Evolutionary conservation across 1,284 basidiomycete genomes (phyloP).

Genomic region (Chalciporus sp.): DNA sequence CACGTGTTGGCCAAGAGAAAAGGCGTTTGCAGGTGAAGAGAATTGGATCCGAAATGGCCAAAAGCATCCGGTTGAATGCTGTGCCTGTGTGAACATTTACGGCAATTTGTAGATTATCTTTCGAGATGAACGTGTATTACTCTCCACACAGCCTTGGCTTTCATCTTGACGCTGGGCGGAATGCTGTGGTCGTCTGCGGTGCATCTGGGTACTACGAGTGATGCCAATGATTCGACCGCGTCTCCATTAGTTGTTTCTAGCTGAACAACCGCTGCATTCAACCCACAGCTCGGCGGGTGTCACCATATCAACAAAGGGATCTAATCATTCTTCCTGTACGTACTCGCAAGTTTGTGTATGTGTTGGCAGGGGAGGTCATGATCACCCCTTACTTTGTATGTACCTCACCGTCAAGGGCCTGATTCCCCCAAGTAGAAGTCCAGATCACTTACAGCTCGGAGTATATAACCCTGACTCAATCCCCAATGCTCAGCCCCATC

Average conservation of each 20-base stretch:
- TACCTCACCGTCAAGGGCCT: not conserved
- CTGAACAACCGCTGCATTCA: not conserved
- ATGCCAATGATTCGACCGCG: not conserved
- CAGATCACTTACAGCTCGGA: not conserved
- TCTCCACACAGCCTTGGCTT: not conserved
- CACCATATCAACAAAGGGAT: slow-evolving; percentile 17
- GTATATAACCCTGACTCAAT: slow-evolving; percentile 19
- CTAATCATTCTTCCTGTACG: slow-evolving; percentile 16
- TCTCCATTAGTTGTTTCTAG: not conserved
- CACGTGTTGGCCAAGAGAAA: not conserved
- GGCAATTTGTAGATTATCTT: not conserved
- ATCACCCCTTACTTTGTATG: not conserved
- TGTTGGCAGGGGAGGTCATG: not conserved
- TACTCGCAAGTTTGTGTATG: not conserved
- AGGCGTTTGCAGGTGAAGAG: not conserved
- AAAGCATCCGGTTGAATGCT: slow-evolving; percentile 10
- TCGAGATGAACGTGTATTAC: not conserved
- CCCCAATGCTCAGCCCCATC: not conserved
- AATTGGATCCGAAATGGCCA: not conserved
- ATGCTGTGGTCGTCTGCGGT: slow-evolving; percentile 24
- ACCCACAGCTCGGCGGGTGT: slow-evolving; percentile 3
- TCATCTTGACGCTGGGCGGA: not conserved
- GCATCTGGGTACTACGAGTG: not conserved
- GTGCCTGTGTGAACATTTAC: slow-evolving; percentile 2
- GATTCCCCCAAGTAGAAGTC: slow-evolving; percentile 1